phyloP scores from a whole-genome alignment of 805 yeast genomes.

The Barnettozyma vustinii region DNA sequence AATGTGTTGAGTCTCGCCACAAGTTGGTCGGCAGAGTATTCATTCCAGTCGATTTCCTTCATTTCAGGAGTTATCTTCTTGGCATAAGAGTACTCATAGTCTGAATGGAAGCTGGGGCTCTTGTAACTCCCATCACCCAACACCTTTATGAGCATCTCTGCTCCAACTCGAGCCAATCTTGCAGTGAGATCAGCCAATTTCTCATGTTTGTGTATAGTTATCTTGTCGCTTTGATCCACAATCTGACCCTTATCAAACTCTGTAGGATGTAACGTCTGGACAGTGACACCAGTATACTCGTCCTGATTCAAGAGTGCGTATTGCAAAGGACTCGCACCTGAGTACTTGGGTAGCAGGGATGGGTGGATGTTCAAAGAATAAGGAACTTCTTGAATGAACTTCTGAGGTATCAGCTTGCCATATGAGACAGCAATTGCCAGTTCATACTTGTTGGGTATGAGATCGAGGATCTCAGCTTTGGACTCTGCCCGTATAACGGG shows the following conservation, averaged over 20 bases:
- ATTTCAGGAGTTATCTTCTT: slow-evolving; percentile 43
- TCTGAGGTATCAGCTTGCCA: slow-evolving; percentile 72
- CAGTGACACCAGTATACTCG: slow-evolving; percentile 68
- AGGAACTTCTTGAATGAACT: slow-evolving; percentile 41
- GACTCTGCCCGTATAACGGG: slow-evolving; percentile 48
- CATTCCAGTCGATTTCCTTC: slow-evolving; percentile 44
- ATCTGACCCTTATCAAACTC: slow-evolving; percentile 78
- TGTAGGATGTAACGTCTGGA: slow-evolving; percentile 86
- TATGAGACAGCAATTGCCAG: slow-evolving; percentile 89
- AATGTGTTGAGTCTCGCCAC: slow-evolving; percentile 42
- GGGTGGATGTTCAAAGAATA: slow-evolving; percentile 90
- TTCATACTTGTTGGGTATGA: slow-evolving; percentile 36
- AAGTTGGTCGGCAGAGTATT: slow-evolving; percentile 31
- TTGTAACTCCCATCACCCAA: slow-evolving; percentile 31
- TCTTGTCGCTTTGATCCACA: slow-evolving; percentile 47
- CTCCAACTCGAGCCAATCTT: slow-evolving; percentile 58
- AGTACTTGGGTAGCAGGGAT: slow-evolving; percentile 71
- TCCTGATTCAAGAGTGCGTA: slow-evolving; percentile 65
- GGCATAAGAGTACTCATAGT: slow-evolving; percentile 46
- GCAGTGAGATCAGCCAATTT: slow-evolving; percentile 41
- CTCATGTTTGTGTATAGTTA: slow-evolving; percentile 38
- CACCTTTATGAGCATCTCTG: slow-evolving; percentile 44
- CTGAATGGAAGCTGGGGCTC: slow-evolving; percentile 17
- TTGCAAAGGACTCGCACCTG: slow-evolving; percentile 91
- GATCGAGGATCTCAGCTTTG: slow-evolving; percentile 31